phyloP scores from a whole-genome alignment of 768 basidiomycete species.

The Russula virescens region DNA sequence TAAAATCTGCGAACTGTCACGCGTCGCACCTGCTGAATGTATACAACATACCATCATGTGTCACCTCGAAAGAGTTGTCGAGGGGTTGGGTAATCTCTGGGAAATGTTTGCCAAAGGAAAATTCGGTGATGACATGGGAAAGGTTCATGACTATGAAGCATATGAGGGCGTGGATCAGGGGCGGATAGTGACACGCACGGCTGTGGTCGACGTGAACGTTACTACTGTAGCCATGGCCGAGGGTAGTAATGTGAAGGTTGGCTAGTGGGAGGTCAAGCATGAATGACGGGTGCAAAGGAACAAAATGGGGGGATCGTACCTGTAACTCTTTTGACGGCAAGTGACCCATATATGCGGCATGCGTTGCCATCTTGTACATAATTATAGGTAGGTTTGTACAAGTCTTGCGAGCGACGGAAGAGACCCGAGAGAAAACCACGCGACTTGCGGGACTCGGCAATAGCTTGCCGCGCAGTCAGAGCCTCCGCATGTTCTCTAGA shows the following conservation, averaged over 20 bases:
- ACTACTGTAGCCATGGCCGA: constrained; percentile 92
- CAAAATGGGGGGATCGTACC: constrained; percentile 39
- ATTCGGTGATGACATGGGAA: constrained; percentile 93
- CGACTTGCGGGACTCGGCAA: constrained; percentile 67
- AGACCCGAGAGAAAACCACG: constrained; percentile 65
- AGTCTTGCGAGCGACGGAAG: constrained; percentile 39
- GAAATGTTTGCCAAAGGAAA: constrained; percentile 95
- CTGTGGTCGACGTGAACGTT: constrained; percentile 82
- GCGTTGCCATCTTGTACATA: constrained; percentile 64
- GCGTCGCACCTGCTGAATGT: background rate
- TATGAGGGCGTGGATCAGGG: background rate
- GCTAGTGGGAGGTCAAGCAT: constrained; percentile 36
- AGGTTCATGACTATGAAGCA: constrained; percentile 81
- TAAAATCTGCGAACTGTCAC: constrained; percentile 51
- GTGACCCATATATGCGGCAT: constrained; percentile 80
- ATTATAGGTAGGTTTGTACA: constrained; percentile 70
- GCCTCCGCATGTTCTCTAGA: constrained; percentile 55
- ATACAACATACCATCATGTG: constrained; percentile 53
- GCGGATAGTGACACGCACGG: constrained; percentile 42
- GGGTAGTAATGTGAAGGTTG: constrained; percentile 90
- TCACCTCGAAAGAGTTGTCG: constrained; percentile 80
- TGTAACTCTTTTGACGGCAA: constrained; percentile 84
- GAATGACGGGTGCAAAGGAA: background rate
- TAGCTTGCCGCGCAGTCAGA: constrained; percentile 63
- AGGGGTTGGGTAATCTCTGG: constrained; percentile 93